Conservation (phyloP, 768 basidiomycete genomes). For the Porpolomopsis calyptriformis region DNA sequence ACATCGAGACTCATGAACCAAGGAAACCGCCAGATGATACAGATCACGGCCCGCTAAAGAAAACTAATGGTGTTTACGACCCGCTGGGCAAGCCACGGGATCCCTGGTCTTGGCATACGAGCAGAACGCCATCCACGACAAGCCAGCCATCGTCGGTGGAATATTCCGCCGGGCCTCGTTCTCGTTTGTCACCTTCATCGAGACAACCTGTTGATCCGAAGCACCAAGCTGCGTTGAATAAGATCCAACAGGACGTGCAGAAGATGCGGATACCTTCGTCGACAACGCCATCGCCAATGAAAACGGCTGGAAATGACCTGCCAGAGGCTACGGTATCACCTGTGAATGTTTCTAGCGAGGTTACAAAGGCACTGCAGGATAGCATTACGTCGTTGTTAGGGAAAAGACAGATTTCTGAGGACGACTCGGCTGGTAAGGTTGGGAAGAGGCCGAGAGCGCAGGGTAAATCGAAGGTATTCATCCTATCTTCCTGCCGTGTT, state of each 20-base stretch:
- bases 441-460: conserved; percentile 32
- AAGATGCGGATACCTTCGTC: conserved; percentile 60
- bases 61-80: too few relatives aligned
- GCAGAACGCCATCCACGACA: not conserved
- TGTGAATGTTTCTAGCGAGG: conserved; percentile 35
- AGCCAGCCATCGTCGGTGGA: not conserved
- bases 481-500: conserved; percentile 3
- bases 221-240: not conserved
- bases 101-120: too few relatives aligned
- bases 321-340: conserved; percentile 20
- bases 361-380: conserved; percentile 53
- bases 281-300: conserved; percentile 44
- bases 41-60: too few relatives aligned
- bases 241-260: not conserved
- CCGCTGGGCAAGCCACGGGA: too few relatives aligned
- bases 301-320: conserved; percentile 18
- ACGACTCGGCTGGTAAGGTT: conserved; percentile 21
- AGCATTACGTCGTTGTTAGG: conserved; percentile 60
- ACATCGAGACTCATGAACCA: too few relatives aligned
- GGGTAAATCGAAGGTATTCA: conserved; percentile 22
- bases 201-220: not conserved
- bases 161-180: not conserved
- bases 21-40: not conserved
- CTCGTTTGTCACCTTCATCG: not conserved
- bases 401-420: conserved; percentile 44